Percentiles rank a stretch among this genome's conserved stretches.
Evolutionary conservation across 495 filamentous ascomycete genomes (phyloP).

Genomic region (Neurospora sp.): DNA sequence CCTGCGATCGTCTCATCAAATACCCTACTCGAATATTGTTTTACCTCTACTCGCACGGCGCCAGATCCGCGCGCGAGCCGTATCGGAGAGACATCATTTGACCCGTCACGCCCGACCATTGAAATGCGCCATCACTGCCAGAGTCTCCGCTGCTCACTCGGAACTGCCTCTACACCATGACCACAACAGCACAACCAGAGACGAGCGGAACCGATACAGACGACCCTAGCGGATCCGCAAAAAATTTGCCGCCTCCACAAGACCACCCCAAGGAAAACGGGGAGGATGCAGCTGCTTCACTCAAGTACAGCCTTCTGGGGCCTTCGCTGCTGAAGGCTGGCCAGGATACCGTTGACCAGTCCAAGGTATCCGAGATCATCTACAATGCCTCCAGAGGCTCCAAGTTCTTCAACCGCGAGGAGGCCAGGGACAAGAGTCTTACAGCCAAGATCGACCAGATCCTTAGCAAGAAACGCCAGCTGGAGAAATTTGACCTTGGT

Average conservation of each 20-base stretch:
- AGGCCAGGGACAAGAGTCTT: constrained; percentile 67
- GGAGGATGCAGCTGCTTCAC: constrained; percentile 20
- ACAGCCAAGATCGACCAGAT: constrained; percentile 83
- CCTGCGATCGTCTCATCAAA: not conserved
- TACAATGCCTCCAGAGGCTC: constrained; percentile 95
- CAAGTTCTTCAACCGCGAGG: constrained; percentile 93
- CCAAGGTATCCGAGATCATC: constrained; percentile 92
- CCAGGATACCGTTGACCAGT: constrained; percentile 88
- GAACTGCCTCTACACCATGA: not conserved
- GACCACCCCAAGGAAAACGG: not conserved
- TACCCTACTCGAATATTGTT: not conserved
- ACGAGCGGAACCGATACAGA: not conserved
- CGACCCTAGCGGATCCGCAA: not conserved
- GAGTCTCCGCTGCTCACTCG: not conserved
- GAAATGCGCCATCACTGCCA: not conserved
- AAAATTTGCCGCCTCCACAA: not conserved
- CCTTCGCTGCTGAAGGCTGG: constrained; percentile 92
- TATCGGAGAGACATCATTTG: not conserved
- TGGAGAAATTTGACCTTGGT: constrained; percentile 67
- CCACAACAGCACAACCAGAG: not conserved
- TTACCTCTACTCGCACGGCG: not conserved
- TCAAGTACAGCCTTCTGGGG: constrained; percentile 66
- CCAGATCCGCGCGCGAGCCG: not conserved
- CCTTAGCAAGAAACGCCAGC: constrained; percentile 58
- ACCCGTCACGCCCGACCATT: not conserved